A percentile compares a stretch with the other conserved stretches of the same genome.
These are phyloP conservation scores for Monosporascus sp. DNA, from an alignment of 2,329 filamentous ascomycete species.

Conservation along the genomic window DNA sequence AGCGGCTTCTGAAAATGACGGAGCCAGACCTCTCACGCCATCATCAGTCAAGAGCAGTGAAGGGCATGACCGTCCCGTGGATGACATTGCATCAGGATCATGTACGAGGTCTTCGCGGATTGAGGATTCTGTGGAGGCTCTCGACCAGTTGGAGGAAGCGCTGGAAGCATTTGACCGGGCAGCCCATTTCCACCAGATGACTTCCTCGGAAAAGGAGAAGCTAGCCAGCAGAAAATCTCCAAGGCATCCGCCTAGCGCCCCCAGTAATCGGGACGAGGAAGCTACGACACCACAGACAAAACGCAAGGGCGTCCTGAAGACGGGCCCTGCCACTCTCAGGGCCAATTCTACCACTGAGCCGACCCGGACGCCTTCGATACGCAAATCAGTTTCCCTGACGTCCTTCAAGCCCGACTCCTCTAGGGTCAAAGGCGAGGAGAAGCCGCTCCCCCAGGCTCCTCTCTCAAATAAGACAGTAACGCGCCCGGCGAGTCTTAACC, in stretches of 20 bases:
- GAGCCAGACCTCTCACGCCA: slow-evolving; percentile 9
- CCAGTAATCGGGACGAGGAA: slow-evolving; percentile 7
- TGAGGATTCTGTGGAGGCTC: slow-evolving; percentile 58
- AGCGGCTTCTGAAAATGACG: slow-evolving; percentile 4
- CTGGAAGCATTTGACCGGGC: slow-evolving; percentile 45
- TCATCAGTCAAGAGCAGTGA: slow-evolving; percentile 20
- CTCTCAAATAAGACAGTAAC: slow-evolving; percentile 21
- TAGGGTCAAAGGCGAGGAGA: slow-evolving; percentile 19
- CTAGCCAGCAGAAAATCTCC: slow-evolving; percentile 5
- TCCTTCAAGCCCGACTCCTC: slow-evolving; percentile 26
- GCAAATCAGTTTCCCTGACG: slow-evolving; percentile 37
- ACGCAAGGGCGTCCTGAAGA: slow-evolving; percentile 10
- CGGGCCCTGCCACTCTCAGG: slow-evolving; percentile 35
- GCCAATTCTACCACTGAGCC: slow-evolving; percentile 34
- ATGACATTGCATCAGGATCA: slow-evolving; percentile 30
- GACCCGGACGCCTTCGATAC: slow-evolving; percentile 27
- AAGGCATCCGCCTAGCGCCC: slow-evolving; percentile 6
- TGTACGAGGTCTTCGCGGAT: slow-evolving; percentile 39
- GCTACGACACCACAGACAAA: slow-evolving; percentile 21
- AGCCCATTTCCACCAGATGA: slow-evolving; percentile 17
- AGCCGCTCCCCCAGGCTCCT: slow-evolving; percentile 13
- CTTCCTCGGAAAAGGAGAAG: slow-evolving; percentile 9
- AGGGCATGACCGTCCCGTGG: slow-evolving; percentile 28
- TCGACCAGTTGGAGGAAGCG: slow-evolving; percentile 57
- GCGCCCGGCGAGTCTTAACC: slow-evolving; percentile 37